Evolutionary conservation across 441 rosid species (phyloP).

Genomic region (Adansonia grandidieri): DNA sequence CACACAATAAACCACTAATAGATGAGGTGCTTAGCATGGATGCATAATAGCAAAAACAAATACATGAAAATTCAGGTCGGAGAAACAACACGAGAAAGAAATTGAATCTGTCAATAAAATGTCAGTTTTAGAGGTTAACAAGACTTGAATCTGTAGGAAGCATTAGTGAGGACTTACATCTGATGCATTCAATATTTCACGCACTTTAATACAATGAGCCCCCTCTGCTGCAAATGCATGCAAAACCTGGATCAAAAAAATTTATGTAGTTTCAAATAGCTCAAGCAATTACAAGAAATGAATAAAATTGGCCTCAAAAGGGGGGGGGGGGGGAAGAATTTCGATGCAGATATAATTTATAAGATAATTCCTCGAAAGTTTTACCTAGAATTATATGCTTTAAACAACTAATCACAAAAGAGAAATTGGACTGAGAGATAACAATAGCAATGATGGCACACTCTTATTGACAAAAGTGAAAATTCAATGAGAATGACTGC

Average conservation of each 20-base stretch:
- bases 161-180: constrained; percentile 62
- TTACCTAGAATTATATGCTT: background rate
- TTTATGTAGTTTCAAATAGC: background rate
- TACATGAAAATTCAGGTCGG: background rate
- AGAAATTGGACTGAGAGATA: background rate
- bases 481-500: background rate
- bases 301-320: background rate
- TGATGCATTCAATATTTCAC: constrained; percentile 83
- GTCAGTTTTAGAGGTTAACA: background rate
- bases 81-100: background rate
- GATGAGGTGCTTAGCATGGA: background rate
- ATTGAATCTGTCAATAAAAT: constrained; percentile 14
- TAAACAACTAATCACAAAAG: constrained; percentile 1
- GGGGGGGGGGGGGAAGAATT: background rate
- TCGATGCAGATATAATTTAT: background rate
- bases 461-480: background rate
- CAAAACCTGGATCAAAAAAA: constrained; percentile 62
- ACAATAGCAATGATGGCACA: background rate
- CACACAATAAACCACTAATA: background rate
- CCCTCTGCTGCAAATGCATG: constrained; percentile 98
- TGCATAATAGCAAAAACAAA: background rate
- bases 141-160: background rate
- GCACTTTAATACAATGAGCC: constrained; percentile 89
- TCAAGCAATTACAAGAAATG: constrained; percentile 5
- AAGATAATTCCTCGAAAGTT: background rate